Percentiles rank a stretch among this genome's conserved stretches.
These are phyloP conservation scores for Sporothrix mexicana DNA, from an alignment of 2,329 filamentous ascomycete species.

Conservation along the genomic window DNA sequence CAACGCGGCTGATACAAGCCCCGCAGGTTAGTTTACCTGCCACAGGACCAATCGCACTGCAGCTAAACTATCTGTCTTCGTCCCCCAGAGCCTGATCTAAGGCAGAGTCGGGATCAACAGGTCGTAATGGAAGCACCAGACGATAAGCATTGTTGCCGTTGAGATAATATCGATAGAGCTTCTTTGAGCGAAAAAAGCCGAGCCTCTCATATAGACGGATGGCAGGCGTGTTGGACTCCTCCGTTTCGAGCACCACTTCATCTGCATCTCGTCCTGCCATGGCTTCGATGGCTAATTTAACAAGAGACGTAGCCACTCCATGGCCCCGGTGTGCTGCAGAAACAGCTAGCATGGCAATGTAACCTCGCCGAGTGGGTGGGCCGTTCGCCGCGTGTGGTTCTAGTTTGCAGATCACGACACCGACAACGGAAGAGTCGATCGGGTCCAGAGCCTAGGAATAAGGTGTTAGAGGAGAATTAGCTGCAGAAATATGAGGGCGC, in stretches of 20 bases:
- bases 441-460: constrained; percentile 65
- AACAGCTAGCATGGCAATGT: constrained; percentile 99
- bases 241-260: constrained; percentile 94
- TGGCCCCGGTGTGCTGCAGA: constrained; percentile 77
- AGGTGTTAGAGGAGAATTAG: background rate
- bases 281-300: constrained; percentile 87
- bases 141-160: constrained; percentile 96
- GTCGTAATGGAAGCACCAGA: constrained; percentile 78
- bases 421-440: constrained; percentile 70
- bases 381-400: constrained; percentile 88
- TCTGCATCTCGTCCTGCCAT: constrained; percentile 87
- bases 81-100: constrained; percentile 47
- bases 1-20: no score
- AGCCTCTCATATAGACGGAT: constrained; percentile 92
- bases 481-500: background rate
- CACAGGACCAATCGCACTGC: background rate
- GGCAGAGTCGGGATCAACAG: constrained; percentile 50
- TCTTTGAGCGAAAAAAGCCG: constrained; percentile 90
- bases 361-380: constrained; percentile 75
- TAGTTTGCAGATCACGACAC: constrained; percentile 93
- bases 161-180: constrained; percentile 91
- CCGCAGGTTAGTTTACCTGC: background rate
- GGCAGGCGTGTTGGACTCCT: constrained; percentile 87
- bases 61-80: constrained; percentile 33
- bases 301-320: constrained; percentile 86